Evolutionary conservation across 768 basidiomycete species (phyloP).

Genomic region (Boletus sp.): DNA sequence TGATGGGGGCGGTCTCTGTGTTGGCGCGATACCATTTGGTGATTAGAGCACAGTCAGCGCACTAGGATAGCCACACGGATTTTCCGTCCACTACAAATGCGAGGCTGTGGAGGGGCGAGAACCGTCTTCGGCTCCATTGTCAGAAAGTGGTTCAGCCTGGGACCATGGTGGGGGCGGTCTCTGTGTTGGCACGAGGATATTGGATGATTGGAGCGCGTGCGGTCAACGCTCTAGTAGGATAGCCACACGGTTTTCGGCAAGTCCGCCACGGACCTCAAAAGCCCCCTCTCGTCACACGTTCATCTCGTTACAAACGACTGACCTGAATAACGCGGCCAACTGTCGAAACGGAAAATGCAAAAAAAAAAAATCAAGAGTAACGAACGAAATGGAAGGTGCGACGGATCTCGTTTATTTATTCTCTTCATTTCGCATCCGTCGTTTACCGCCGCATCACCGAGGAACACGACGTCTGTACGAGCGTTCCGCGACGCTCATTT

Average conservation of each 20-base stretch:
- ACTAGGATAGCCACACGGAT: neutral
- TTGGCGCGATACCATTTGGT: neutral
- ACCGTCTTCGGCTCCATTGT: neutral
- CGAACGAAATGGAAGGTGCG: conserved; percentile 5
- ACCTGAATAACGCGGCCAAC: neutral
- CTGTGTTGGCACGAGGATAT: neutral
- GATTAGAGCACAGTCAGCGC: neutral
- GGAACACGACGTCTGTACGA: conserved; percentile 3
- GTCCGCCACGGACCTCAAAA: neutral
- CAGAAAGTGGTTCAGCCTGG: neutral
- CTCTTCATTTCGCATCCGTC: conserved; percentile 9
- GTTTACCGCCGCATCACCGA: conserved; percentile 7
- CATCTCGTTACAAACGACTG: conserved; percentile 9
- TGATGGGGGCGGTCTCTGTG: neutral
- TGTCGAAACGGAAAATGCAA: neutral
- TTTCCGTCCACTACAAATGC: neutral
- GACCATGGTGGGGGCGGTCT: neutral
- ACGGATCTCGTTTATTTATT: neutral
- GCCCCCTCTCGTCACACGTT: conserved; percentile 8
- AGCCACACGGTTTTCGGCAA: neutral
- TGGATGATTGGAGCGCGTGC: neutral
- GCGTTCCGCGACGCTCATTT: conserved; percentile 25
- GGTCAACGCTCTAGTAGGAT: neutral
- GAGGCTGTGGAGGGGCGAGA: conserved; percentile 7
- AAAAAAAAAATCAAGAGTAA: neutral